A percentile compares a stretch with the other conserved stretches of the same genome.
These are phyloP conservation scores for Micractinium conductrix DNA, from an alignment of 139 green algal species.

Conservation along the genomic window DNA sequence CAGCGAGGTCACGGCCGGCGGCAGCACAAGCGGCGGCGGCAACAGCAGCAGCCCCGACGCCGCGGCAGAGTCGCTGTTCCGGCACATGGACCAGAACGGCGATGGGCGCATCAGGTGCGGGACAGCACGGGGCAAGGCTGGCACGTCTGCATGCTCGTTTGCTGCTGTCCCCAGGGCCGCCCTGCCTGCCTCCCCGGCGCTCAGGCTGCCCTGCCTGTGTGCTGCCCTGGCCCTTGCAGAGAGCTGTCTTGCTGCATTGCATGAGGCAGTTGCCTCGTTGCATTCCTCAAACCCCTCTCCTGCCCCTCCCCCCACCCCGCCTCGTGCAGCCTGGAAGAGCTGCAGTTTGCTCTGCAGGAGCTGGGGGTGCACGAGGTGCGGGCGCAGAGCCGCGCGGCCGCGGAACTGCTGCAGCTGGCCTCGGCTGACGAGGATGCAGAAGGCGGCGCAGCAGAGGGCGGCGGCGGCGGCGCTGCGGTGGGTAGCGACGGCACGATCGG, in stretches of 20 bases:
- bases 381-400: conserved; percentile 4
- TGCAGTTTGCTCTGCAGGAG: conserved; percentile 51
- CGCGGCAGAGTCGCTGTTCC: conserved; percentile 52
- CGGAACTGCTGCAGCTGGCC: conserved; percentile 27
- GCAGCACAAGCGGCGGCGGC: not conserved
- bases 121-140: too few species aligned
- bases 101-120: conserved; percentile 54
- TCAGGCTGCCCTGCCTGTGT: too few species aligned
- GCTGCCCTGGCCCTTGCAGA: too few species aligned
- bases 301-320: not conserved
- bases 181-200: too few species aligned
- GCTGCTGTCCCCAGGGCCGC: too few species aligned
- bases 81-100: conserved; percentile 64
- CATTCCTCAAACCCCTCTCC: not conserved
- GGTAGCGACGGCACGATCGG: conserved; percentile 41
- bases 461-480: conserved; percentile 16
- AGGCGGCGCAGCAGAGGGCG: not conserved
- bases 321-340: conserved; percentile 47
- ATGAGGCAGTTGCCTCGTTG: too few species aligned
- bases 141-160: too few species aligned
- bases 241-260: too few species aligned
- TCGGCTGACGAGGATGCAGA: not conserved
- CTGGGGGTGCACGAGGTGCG: conserved; percentile 44
- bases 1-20: not conserved
- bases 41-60: not conserved